Conservation (phyloP, 2,329 filamentous ascomycete species). For the Sporothrix pseudoabietina region DNA sequence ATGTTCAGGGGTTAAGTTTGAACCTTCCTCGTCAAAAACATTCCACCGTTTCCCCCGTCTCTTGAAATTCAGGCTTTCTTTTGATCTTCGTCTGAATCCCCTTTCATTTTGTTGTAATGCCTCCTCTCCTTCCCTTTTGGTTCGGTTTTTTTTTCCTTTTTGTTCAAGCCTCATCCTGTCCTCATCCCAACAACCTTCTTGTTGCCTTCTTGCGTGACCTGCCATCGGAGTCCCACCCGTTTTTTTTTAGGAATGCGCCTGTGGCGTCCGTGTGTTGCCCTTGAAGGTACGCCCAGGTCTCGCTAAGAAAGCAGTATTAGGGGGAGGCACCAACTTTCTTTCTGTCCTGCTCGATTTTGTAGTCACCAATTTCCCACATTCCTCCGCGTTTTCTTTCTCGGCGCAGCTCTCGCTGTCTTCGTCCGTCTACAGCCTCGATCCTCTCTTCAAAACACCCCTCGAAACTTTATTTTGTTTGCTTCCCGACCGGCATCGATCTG, state of each 20-base stretch:
- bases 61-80: background rate
- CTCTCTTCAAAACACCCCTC: background rate
- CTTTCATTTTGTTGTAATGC: background rate
- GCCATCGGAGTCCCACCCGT: conserved; percentile 16
- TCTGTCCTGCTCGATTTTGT: background rate
- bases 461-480: background rate
- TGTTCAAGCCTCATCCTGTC: background rate
- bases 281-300: conserved; percentile 21
- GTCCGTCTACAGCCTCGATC: background rate
- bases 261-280: conserved; percentile 28
- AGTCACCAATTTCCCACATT: conserved; percentile 9
- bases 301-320: background rate
- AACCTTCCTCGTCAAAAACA: background rate
- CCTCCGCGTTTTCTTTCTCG: background rate
- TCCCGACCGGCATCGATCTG: conserved; percentile 1
- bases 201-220: background rate
- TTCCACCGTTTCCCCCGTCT: background rate
- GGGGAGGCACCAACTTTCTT: background rate
- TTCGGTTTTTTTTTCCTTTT: background rate
- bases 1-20: conserved; percentile 24
- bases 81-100: background rate
- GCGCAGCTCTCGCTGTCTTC: background rate
- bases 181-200: background rate
- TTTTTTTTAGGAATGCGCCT: conserved; percentile 20
- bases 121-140: background rate